Conservation (phyloP, 2,329 filamentous ascomycete species). For the Epichloe uncinata region DNA sequence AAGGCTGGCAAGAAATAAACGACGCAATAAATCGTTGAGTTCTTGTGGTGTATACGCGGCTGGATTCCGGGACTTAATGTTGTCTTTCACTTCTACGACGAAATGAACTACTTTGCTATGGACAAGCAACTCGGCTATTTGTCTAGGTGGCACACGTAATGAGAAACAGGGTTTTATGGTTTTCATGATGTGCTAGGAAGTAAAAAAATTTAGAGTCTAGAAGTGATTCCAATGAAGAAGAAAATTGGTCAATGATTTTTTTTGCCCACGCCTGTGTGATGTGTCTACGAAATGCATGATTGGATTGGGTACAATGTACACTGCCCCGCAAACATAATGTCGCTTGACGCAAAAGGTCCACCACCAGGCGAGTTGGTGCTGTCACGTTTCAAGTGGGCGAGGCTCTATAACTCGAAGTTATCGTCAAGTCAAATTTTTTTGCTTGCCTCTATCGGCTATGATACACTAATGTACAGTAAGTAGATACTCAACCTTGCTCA, state of each 20-base stretch:
- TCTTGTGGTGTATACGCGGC: conserved; percentile 15
- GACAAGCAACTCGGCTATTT: conserved; percentile 29
- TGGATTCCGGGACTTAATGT: conserved; percentile 17
- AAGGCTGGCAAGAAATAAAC: conserved; percentile 65
- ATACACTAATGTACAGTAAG: neutral
- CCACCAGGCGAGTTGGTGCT: too few species aligned
- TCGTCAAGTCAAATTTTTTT: neutral
- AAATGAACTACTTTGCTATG: conserved; percentile 29
- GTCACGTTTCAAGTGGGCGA: too few species aligned
- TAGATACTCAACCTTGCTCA: neutral
- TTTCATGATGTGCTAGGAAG: conserved; percentile 26
- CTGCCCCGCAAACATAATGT: too few species aligned
- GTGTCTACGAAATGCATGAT: neutral
- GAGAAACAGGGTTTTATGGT: conserved; percentile 19
- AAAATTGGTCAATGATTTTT: neutral
- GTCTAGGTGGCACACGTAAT: conserved; percentile 27
- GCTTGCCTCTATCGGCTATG: neutral
- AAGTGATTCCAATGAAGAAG: conserved; percentile 21
- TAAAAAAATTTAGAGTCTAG: conserved; percentile 34
- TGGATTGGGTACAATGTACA: neutral
- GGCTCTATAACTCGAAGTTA: too few species aligned
- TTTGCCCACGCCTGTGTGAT: neutral
- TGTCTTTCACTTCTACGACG: conserved; percentile 31
- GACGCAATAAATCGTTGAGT: conserved; percentile 8
- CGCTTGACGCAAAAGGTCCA: too few species aligned